Percentiles rank a stretch among this genome's conserved stretches.
Evolutionary conservation across 2,329 filamentous ascomycete species (phyloP).

Genomic region (Mollisiaceae sp.): DNA sequence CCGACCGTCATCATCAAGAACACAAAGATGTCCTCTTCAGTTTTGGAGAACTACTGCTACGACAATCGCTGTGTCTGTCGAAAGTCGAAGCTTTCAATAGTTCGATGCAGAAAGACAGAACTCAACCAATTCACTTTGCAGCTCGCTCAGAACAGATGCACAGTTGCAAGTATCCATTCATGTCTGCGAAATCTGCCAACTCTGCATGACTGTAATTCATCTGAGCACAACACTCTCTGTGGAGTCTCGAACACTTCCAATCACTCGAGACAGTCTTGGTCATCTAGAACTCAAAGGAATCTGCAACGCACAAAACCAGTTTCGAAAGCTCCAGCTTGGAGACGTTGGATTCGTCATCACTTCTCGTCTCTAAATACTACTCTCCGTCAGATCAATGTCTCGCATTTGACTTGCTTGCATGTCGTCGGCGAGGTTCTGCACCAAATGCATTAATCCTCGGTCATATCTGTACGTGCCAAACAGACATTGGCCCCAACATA

Average conservation of each 20-base stretch:
- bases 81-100: slow-evolving; percentile 3
- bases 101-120: neutral
- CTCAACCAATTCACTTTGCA: neutral
- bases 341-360: neutral
- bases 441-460: slow-evolving; percentile 12
- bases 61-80: neutral
- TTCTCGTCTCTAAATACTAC: neutral
- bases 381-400: neutral
- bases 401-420: neutral
- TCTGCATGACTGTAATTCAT: neutral
- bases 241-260: neutral
- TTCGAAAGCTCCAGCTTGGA: slow-evolving; percentile 2
- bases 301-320: neutral
- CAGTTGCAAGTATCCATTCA: neutral
- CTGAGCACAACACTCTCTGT: neutral
- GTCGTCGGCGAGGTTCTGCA: slow-evolving; percentile 5
- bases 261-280: neutral
- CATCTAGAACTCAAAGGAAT: neutral
- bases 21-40: neutral
- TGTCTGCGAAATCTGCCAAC: neutral
- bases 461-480: slow-evolving; percentile 9
- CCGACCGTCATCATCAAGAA: neutral
- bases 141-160: neutral
- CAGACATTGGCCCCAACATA: slow-evolving; percentile 13
- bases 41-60: neutral